phyloP scores from a whole-genome alignment of 1,284 basidiomycete species.

The Ceratobasidium sp. region DNA sequence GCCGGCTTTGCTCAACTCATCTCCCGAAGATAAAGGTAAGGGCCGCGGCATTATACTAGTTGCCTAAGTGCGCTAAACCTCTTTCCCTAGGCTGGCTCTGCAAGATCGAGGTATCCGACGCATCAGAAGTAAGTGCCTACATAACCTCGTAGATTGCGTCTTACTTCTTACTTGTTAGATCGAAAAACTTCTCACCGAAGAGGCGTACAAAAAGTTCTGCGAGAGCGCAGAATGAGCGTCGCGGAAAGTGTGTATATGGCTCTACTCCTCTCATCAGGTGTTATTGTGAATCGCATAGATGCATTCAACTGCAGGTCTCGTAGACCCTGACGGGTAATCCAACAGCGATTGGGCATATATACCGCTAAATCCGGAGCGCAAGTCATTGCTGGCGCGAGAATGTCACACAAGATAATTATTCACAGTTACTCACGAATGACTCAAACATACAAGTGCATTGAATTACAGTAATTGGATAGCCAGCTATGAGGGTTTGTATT shows the following conservation, averaged over 20 bases:
- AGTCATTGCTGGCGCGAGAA: neutral
- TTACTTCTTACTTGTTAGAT: slow-evolving; percentile 64
- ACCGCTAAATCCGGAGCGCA: no score
- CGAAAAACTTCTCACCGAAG: slow-evolving; percentile 78
- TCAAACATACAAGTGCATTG: slow-evolving; percentile 7
- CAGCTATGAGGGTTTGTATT: slow-evolving; percentile 71
- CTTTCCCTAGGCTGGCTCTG: slow-evolving; percentile 88
- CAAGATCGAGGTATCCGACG: slow-evolving; percentile 88
- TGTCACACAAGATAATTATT: neutral
- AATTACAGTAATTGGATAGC: slow-evolving; percentile 19
- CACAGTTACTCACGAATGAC: neutral
- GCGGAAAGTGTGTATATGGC: slow-evolving; percentile 6
- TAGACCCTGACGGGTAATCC: neutral
- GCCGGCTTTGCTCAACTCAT: slow-evolving; percentile 91
- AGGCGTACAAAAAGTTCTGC: slow-evolving; percentile 83
- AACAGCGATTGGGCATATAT: slow-evolving; percentile 16
- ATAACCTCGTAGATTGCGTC: neutral
- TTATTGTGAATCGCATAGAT: slow-evolving; percentile 16
- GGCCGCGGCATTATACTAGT: slow-evolving; percentile 29
- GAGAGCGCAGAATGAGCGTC: slow-evolving; percentile 59
- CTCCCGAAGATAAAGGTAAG: slow-evolving; percentile 86
- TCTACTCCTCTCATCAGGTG: slow-evolving; percentile 45
- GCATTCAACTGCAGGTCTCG: slow-evolving; percentile 22
- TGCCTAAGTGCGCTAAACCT: slow-evolving; percentile 3
- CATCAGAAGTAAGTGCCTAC: slow-evolving; percentile 71